Base-by-base conservation (phyloP, 352 stramenopile species). In the Pythium aphanidermatum region DNA sequence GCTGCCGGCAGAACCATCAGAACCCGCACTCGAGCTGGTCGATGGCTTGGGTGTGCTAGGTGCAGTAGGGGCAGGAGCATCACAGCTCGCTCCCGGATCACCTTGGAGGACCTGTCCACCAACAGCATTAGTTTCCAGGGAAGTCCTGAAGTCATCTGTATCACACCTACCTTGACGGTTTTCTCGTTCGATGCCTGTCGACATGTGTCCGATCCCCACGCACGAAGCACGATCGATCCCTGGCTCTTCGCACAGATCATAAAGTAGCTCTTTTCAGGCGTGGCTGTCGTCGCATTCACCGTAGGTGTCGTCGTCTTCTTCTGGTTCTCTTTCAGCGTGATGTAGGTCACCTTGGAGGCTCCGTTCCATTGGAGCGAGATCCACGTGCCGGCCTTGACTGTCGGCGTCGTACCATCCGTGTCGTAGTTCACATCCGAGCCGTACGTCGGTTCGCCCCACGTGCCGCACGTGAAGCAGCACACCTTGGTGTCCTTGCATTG, bases 221-320 rank as follows among this genome's bases (percentile, higher is more conserved):
- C 75, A 23, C 75, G 72, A 25, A 88, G 57, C 24, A 81, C 62
- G 37, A 88, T 77, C 37, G 55, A 78, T 3, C 75, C 75, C 5
- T 65, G 65, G 4, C 46, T 35, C 27, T 63, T 66, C 13, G 75
- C 68, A 39, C 76, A 88, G 36, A 88, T 81, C 37, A 79, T 65
- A 49, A 82, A 86, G 7, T 59, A 74, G 36, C 52, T 55, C 2
- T 38, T 36, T 24, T 69, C 64, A 11, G 64, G 41, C 1, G 43
- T 59, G 0, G 76, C 76, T 5, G 44, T 17, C n/a, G 60, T 50
- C 52, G 56, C 63, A 10, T 52, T 54, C 3, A 80, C 33, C 13
- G 59, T 72, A 1, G 68, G 66, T 12, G 71, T 83, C n/a, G 62
- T 51, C 1, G 62, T 81, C 59, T 86, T 85, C 61, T 81, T 84